Conservation (phyloP, 257 asterid species). For the Capsicum pubescens region DNA sequence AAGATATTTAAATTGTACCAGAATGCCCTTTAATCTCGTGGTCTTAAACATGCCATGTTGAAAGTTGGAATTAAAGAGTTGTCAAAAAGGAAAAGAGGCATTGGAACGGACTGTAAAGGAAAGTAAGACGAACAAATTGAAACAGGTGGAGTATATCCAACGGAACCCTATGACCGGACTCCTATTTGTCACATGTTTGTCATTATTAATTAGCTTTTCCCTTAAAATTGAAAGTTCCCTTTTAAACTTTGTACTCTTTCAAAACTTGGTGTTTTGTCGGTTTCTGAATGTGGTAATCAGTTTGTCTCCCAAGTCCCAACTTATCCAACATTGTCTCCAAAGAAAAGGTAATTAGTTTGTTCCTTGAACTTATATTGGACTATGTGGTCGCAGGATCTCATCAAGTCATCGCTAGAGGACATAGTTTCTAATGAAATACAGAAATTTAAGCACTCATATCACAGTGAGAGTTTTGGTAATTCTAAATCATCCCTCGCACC, state of each 20-base stretch:
- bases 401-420: conserved; percentile 66
- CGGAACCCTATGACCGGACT: conserved; percentile 17
- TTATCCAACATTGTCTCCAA: neutral
- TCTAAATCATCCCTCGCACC: conserved; percentile 35
- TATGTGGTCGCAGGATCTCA: conserved; percentile 55
- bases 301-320: conserved; percentile 11
- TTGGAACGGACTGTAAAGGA: no score
- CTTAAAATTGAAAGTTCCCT: neutral
- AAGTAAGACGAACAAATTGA: no score
- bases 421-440: conserved; percentile 80
- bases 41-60: no score
- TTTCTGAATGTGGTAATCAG: conserved; percentile 24
- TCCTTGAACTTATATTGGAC: conserved; percentile 8
- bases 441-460: conserved; percentile 59
- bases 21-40: no score
- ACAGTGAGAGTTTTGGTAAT: conserved; percentile 36
- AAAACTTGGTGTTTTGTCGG: neutral
- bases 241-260: neutral
- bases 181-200: conserved; percentile 9
- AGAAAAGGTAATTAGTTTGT: conserved; percentile 5
- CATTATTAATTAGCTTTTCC: conserved; percentile 17
- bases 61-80: no score
- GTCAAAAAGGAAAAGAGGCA: no score
- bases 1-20: no score
- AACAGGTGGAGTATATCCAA: neutral